These are phyloP conservation scores for Fraxinus nigra DNA, from an alignment of 305 asterid species.

Conservation along the genomic window DNA sequence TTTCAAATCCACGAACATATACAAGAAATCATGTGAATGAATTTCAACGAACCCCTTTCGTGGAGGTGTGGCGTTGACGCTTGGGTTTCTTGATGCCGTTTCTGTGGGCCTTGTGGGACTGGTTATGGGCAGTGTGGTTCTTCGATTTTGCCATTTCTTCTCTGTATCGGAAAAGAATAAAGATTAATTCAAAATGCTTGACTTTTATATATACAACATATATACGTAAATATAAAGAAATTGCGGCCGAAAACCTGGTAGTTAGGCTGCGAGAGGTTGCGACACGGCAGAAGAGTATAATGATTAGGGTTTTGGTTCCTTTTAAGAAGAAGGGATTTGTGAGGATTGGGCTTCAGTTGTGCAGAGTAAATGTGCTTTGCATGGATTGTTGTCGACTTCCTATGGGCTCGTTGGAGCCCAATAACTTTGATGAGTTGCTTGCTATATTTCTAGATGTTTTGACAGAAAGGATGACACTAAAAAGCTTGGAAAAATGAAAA, in stretches of 20 bases:
- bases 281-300: not conserved
- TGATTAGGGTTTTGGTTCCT: not conserved
- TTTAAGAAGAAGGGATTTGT: not conserved
- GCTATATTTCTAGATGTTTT: not conserved
- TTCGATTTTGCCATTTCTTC: slow-evolving; percentile 34
- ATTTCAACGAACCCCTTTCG: slow-evolving; percentile 25
- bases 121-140: slow-evolving; percentile 46
- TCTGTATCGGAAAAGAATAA: not conserved
- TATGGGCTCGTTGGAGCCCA: not conserved
- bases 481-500: no score
- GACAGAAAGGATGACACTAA: no score
- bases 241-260: not conserved
- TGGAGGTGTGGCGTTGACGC: slow-evolving; percentile 33
- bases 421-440: not conserved
- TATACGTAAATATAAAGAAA: not conserved
- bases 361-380: not conserved
- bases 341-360: not conserved
- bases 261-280: not conserved
- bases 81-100: slow-evolving; percentile 46
- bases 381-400: not conserved
- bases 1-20: not conserved
- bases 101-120: slow-evolving; percentile 25
- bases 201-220: not conserved
- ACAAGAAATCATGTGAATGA: not conserved
- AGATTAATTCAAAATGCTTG: not conserved